These are phyloP conservation scores for Polyplosphaeria fusca DNA, from an alignment of 495 filamentous ascomycete genomes.

Conservation along the genomic window DNA sequence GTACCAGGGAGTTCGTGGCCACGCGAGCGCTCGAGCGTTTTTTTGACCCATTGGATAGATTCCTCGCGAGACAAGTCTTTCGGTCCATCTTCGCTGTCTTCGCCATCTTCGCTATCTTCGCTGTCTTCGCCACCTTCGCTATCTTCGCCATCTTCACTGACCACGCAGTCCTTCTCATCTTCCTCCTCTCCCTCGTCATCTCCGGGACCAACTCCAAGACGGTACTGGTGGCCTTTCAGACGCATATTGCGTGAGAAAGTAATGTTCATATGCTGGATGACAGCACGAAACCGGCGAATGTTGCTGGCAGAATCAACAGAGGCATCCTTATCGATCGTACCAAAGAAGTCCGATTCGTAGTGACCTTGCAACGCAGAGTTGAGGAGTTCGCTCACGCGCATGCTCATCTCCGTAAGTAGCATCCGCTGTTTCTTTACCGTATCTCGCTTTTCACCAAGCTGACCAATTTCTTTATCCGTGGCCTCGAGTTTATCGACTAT, in stretches of 20 bases:
- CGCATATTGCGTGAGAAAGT: slow-evolving; percentile 31
- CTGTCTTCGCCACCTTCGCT: background rate
- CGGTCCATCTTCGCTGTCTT: background rate
- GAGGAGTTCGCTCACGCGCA: slow-evolving; percentile 17
- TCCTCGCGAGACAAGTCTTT: slow-evolving; percentile 11
- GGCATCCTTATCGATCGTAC: slow-evolving; percentile 8
- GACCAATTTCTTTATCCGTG: background rate
- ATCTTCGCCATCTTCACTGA: too few species aligned
- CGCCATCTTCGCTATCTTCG: background rate
- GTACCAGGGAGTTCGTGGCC: slow-evolving; percentile 32
- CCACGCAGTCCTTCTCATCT: too few species aligned
- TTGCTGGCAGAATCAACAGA: slow-evolving; percentile 21
- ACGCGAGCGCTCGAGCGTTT: slow-evolving; percentile 25
- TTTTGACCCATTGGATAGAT: slow-evolving; percentile 25
- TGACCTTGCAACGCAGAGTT: slow-evolving; percentile 27
- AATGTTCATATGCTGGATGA: slow-evolving; percentile 34
- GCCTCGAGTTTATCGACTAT: slow-evolving; percentile 23
- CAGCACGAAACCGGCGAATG: slow-evolving; percentile 33
- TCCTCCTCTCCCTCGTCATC: slow-evolving; percentile 2
- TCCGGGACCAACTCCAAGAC: slow-evolving; percentile 3
- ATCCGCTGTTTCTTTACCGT: slow-evolving; percentile 22
- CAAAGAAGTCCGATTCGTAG: slow-evolving; percentile 33
- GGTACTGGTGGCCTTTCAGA: slow-evolving; percentile 27
- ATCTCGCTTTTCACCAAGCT: slow-evolving; percentile 26
- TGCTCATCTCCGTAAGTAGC: slow-evolving; percentile 26